Conservation (phyloP, 2,329 filamentous ascomycete genomes). For the Blastomyces silverae region DNA sequence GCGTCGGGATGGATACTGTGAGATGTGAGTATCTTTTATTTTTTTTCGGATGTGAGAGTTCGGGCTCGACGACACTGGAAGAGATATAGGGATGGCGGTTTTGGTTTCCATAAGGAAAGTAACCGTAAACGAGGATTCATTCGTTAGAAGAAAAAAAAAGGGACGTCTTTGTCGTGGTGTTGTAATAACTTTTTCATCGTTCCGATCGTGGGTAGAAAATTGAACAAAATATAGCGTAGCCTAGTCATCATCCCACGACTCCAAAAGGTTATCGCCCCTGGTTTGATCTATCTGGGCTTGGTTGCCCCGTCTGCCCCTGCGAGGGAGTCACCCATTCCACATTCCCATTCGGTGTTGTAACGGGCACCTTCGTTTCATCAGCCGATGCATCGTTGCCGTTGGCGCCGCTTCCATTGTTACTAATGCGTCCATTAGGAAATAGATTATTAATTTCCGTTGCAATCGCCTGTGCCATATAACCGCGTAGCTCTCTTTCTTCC, state of each 20-base stretch:
- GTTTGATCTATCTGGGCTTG: constrained; percentile 31
- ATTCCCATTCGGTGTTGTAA: constrained; percentile 32
- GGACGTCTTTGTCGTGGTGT: neutral
- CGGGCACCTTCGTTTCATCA: constrained; percentile 40
- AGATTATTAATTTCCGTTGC: constrained; percentile 42
- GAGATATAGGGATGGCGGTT: neutral
- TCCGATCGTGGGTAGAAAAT: constrained; percentile 8
- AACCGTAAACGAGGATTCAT: neutral
- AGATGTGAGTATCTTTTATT: neutral
- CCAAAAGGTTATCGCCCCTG: constrained; percentile 28
- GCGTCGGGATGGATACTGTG: neutral
- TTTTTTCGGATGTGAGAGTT: neutral
- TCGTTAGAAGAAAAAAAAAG: too few relatives aligned
- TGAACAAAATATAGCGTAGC: neutral
- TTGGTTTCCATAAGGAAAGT: neutral
- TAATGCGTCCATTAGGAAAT: constrained; percentile 27
- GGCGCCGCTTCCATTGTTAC: constrained; percentile 14
- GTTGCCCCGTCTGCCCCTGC: constrained; percentile 25
- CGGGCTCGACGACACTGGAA: neutral
- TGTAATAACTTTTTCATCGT: constrained; percentile 4
- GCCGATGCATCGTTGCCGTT: constrained; percentile 22
- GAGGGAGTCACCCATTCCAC: constrained; percentile 31
- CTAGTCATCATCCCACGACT: neutral
- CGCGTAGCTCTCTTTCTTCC: constrained; percentile 43
- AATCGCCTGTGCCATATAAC: constrained; percentile 42